A percentile compares a stretch with the other conserved stretches of the same genome.
phyloP scores from a whole-genome alignment of 345 rosid genomes.

The Aurinia saxatilis region DNA sequence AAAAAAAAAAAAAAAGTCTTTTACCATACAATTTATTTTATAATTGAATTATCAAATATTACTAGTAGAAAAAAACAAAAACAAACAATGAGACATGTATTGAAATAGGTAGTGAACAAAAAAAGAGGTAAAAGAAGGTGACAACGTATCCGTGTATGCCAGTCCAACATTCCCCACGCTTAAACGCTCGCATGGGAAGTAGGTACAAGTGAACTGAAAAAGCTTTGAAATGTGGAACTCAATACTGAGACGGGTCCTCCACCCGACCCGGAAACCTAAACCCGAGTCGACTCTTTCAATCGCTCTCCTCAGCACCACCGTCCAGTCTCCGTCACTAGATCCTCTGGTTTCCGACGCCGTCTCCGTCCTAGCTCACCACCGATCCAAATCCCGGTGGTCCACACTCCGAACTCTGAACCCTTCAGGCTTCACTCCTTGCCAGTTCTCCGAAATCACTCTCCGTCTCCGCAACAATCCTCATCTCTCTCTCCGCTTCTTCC shows the following conservation, averaged over 20 bases:
- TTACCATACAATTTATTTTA: no score
- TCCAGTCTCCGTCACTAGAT: slow-evolving; percentile 29
- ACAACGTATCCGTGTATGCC: no score
- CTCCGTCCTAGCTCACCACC: slow-evolving; percentile 54
- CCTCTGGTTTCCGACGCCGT: no score
- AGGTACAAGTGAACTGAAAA: no score
- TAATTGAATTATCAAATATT: no score
- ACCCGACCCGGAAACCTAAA: neutral
- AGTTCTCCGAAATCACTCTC: slow-evolving; percentile 55
- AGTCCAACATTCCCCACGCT: no score
- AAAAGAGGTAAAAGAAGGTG: no score
- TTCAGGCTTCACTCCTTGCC: slow-evolving; percentile 44
- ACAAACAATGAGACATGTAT: no score
- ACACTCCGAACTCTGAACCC: slow-evolving; percentile 51
- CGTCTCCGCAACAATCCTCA: slow-evolving; percentile 56
- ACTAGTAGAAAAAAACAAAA: no score
- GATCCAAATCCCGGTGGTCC: slow-evolving; percentile 78
- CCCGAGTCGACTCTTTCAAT: neutral
- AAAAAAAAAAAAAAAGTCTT: no score
- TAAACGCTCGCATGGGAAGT: no score
- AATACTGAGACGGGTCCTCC: neutral
- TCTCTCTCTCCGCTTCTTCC: slow-evolving; percentile 64
- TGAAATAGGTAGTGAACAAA: no score
- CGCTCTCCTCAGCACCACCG: neutral
- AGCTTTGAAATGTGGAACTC: slow-evolving; percentile 3